Base-by-base conservation (phyloP, 1,139 yeast genomes). In the Kurtzmaniella natalensis region DNA sequence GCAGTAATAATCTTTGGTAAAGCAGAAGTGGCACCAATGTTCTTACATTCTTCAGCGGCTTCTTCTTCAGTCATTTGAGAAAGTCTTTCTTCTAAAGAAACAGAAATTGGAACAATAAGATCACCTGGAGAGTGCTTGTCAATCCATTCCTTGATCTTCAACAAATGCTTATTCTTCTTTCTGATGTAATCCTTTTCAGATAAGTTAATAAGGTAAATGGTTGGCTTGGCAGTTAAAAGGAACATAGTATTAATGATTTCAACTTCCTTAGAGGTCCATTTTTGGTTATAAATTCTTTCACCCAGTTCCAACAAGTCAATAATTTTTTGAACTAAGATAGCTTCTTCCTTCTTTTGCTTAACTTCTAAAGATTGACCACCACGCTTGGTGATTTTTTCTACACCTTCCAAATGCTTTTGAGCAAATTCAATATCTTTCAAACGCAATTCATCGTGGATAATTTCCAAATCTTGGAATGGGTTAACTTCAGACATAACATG, bases 401-500 rank as follows among this genome's bases (percentile, higher is more conserved):
- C 78, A 45, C 78, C 79, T 65, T 89, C 98, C 57, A 86, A 73
- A 57, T 92, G 95, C 69, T 85, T 88, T 51, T 78, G 75, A 43
- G 94, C 89, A 58, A 92, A 92, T 68, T 92, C 98, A 49, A 89
- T 88, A 67, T 92, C 99, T 70, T 92, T 92, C 57, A 89, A 77
- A 70, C 96, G 81, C 64, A 92, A 78, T 69, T 92, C 99, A 44
- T 85, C 87, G 50, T 76, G 76, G 55, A 94, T 87, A 55, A 92
- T 89, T 48, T 87, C 95, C 65, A 94, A 78, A 66, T 92, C 99
- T 57, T 95, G 86, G 38, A 76, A 81, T 44, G 99, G 98, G 64
- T 92, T 82, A 43, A 92, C 98, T 59, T 89, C 97, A 63, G 96
- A 96, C 67, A 89, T 96, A 52, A 92, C 86, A 64, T 92, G 99